Base-by-base conservation (phyloP, 169 alveolate genomes). In the Eimeria falciformis region DNA sequence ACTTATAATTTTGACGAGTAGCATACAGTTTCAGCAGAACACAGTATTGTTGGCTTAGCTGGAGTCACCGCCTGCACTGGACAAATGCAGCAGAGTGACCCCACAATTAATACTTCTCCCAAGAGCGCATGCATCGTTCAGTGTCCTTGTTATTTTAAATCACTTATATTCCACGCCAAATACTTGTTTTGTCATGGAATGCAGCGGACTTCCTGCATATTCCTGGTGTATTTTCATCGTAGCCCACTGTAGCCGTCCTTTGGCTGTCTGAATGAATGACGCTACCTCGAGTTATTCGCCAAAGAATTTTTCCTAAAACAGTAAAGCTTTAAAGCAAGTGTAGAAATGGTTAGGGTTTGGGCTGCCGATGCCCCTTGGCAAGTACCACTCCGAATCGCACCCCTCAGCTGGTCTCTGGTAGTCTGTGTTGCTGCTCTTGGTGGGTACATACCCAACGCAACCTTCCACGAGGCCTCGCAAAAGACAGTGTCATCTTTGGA, bases 191-290 rank as follows among this genome's bases (percentile, higher is more conserved):
- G 90, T 33, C 73, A 65, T 56, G 90, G 21, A 65, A 45, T 81
- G 55, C 23, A 37, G 56, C 77, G 77, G 53, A 56, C 56, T 56
- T 55, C 43, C 77, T 65, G 37, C 90, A 56, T 81, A 46, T 56
- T 33, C 56, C 55, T 25, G 55, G 40, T 18, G 37, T 37, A 21
- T 56, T 55, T 43, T 53, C 90, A 81, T 81, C 90, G 90, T 81
- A 81, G 56, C 33, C 90, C 68, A 71, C 77, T 55, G 90, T 81
- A 55, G 77, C 77, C 56, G 73, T 81, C 50, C 37, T 81, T 46
- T 23, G 90, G 90, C 40, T 55, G 90, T 55, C 77, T 81, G 90
- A 46, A 81, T 56, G 90, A 75, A 21, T 53, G 53, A 81, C 55
- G 40, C 33, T 18, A 46, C 33, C 23, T n/a, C 29, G 37, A 47